Evolutionary conservation across 306 rosid genomes (phyloP), one percentile per base, ranked within the genome.

Genomic region (Sophora flavescens): DNA sequence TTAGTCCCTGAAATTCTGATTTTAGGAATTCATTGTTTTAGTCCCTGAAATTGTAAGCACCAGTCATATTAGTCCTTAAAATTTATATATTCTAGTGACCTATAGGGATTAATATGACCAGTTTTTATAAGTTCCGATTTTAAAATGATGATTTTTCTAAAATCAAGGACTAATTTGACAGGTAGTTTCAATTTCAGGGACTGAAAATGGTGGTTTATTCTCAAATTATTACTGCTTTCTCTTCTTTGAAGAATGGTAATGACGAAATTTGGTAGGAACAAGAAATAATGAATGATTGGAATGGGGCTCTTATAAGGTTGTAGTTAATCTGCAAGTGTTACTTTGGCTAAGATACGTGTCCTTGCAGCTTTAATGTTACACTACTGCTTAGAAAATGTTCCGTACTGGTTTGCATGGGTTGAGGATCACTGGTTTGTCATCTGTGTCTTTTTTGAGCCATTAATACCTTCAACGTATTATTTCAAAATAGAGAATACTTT

Each of bases 391-490:
- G 47, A 32, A 54, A 79, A 39, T 71, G 44, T 38, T 47, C 17
- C 47, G 6, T 56, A n/a, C 15, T 67, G 10, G 50, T 68, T 32
- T 58, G 15, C 69, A 22, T 68, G 12, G 32, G 62, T 47, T 68
- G 74, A 32, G 52, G 58, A 78, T 51, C 16, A 38, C 63, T 59
- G n/a, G 45, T 60, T 36, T 59, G 35, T 26, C 18, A 60, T 58
- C 5, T n/a, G 16, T 22, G 11, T 70, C 42, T 69, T 60, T 22
- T 68, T 48, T 71, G 41, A 28, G 17, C 67, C 30, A 17, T 41
- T 41, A 38, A 26, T n/a, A n/a, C 57, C 47, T 50, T 65, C 54
- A 36, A 50, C 63, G 26, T 39, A 45, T 12, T 45, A 72, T 39
- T 63, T 16, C 71, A 61, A 12, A 26, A 64, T 48, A 22, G 28